A percentile compares a stretch with the other conserved stretches of the same genome.
Evolutionary conservation across 495 filamentous ascomycete species (phyloP).

Genomic region (Penicillium angulare): DNA sequence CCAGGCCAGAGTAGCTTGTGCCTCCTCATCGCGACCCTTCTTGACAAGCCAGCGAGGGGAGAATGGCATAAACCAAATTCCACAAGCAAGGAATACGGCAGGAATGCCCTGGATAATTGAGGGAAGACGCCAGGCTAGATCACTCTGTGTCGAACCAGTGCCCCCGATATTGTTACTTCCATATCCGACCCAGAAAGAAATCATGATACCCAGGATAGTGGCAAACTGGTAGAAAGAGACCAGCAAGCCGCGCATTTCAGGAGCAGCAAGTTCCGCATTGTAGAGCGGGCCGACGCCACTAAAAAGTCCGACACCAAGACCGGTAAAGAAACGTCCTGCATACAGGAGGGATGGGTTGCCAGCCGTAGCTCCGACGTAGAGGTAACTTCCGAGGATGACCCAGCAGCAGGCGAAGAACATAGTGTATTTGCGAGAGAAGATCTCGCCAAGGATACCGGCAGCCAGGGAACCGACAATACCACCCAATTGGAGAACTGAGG

Average conservation of each 20-base stretch:
- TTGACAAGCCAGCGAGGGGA: constrained; percentile 50
- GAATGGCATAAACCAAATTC: constrained; percentile 47
- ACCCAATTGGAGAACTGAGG: constrained; percentile 69
- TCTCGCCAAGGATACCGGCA: constrained; percentile 56
- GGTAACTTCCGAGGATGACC: constrained; percentile 61
- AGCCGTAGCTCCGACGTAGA: constrained; percentile 49
- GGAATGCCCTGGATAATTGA: constrained; percentile 50
- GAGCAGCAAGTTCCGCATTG: constrained; percentile 71
- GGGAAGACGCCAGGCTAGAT: constrained; percentile 49
- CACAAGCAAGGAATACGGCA: constrained; percentile 38
- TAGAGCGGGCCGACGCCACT: constrained; percentile 62
- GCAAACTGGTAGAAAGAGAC: constrained; percentile 80
- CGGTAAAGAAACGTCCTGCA: constrained; percentile 65
- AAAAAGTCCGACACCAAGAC: constrained; percentile 64
- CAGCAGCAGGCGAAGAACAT: constrained; percentile 71
- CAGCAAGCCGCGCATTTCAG: constrained; percentile 71
- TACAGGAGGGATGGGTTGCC: constrained; percentile 61
- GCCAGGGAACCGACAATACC: constrained; percentile 68
- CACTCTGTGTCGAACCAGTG: constrained; percentile 33
- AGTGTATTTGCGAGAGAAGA: constrained; percentile 63
- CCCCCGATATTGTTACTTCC: constrained; percentile 43
- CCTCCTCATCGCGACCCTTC: constrained; percentile 48
- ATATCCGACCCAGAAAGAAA: constrained; percentile 76
- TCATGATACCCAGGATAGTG: constrained; percentile 71
- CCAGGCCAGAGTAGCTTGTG: constrained; percentile 45